Base-by-base conservation (phyloP, 106 monocot genomes). In the Triglochin maritima region DNA sequence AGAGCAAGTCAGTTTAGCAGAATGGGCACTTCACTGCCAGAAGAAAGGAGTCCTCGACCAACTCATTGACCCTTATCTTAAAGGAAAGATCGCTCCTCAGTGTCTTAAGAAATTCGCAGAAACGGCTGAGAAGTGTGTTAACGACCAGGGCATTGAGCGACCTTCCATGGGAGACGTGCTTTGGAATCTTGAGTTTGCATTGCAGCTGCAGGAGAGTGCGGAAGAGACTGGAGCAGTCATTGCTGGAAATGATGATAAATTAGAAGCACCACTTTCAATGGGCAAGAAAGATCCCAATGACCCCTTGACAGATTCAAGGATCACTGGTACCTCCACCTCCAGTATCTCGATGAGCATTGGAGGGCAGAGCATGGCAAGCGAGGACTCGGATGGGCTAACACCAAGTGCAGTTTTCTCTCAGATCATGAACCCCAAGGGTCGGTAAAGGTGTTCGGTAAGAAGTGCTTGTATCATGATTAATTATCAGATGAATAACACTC, bases 121-220 rank as follows among this genome's bases (percentile, higher is more conserved):
- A 65, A 93, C 78, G 10, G 88, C 86, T 43, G 84, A 67, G 74
- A 88, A 80, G 77, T 93, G 93, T 60, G 17, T 93, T 48, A 79
- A 74, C 0, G 83, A 88, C 3, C 82, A 89, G 44, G 86, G 93
- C n/a, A 58, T 67, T 2, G 83, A 93, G 13, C 57, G 93, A 46
- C 88, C 93, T 8, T 51, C 79, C 12, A 88, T 93, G 9, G 88
- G 86, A 1, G 83, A 88, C 15, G 88, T 93, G 16, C 64, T 94
- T 49, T 94, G 87, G 89, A 87, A 90, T 52, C 56, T 94, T 48
- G 89, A 94, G 81, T 94, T 85, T 67, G 84, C 86, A 7, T 55
- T 90, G 59, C 83, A 87, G 64, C 62, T 87, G 7, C 84, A 94
- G 57, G 79, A 74, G 67, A 82, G 83, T 78, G 59, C n/a, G 81